phyloP scores from a whole-genome alignment of 73 alveolate genomes.

The Paramecium primaurelia region DNA sequence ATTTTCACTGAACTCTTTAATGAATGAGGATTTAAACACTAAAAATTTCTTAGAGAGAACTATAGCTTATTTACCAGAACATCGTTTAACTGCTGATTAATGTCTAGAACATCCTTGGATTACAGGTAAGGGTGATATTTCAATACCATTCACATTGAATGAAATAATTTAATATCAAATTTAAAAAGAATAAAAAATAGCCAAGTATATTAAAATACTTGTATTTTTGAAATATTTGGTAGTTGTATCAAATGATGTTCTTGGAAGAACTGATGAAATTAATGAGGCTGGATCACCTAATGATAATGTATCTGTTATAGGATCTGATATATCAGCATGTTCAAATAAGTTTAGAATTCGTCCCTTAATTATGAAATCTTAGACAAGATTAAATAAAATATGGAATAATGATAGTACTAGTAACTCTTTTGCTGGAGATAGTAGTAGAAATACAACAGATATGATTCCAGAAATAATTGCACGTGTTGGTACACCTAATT shows the following conservation, averaged over 20 bases:
- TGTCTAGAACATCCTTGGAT: constrained; percentile 40
- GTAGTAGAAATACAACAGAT: background rate
- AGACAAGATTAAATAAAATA: background rate
- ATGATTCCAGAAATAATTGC: background rate
- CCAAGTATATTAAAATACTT: background rate
- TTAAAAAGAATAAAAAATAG: background rate
- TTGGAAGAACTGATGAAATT: background rate
- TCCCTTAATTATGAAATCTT: background rate
- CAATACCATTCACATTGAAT: background rate
- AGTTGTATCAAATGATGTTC: background rate
- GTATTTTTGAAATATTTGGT: background rate
- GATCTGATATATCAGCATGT: background rate
- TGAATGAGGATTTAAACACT: background rate
- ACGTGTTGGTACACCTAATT: background rate
- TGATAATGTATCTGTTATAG: background rate
- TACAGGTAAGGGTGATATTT: background rate
- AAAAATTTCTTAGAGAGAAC: constrained; percentile 1
- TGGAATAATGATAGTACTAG: background rate
- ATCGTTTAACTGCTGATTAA: constrained; percentile 28
- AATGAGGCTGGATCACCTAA: background rate
- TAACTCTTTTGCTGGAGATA: background rate
- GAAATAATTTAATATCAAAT: background rate
- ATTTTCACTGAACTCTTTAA: background rate
- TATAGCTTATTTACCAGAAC: background rate
- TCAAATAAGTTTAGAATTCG: background rate